These are phyloP conservation scores for Phaeosphaeriaceae sp. DNA, from an alignment of 2,329 filamentous ascomycete species.

Conservation along the genomic window DNA sequence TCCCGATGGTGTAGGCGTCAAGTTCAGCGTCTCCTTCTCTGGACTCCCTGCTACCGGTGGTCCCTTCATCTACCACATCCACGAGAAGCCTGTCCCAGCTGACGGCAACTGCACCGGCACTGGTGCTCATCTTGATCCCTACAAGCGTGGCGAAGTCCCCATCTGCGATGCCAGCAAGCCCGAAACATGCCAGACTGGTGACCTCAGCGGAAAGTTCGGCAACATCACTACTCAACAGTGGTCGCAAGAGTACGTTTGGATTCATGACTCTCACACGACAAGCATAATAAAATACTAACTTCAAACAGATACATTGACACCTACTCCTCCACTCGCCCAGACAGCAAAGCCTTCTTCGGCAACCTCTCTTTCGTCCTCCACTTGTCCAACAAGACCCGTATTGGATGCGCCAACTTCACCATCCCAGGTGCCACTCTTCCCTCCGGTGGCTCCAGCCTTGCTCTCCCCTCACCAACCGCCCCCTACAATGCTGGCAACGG, in stretches of 20 bases:
- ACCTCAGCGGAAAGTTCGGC: conserved; percentile 55
- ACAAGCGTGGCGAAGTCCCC: conserved; percentile 48
- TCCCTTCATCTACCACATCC: conserved; percentile 57
- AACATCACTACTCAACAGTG: conserved; percentile 42
- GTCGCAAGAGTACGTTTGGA: conserved; percentile 51
- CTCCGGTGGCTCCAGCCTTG: conserved; percentile 12
- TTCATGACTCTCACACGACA: not conserved
- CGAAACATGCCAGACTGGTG: conserved; percentile 53
- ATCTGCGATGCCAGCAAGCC: conserved; percentile 46
- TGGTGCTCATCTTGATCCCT: conserved; percentile 53
- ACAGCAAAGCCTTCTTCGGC: conserved; percentile 58
- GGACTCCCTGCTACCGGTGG: conserved; percentile 51
- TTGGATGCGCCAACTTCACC: conserved; percentile 64
- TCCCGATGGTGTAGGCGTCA: conserved; percentile 48
- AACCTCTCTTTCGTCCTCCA: conserved; percentile 63
- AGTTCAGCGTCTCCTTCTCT: conserved; percentile 49
- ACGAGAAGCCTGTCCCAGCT: conserved; percentile 50
- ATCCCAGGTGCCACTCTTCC: conserved; percentile 44
- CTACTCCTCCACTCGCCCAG: conserved; percentile 55
- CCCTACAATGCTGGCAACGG: conserved; percentile 9
- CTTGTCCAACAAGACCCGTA: conserved; percentile 58
- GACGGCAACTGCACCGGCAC: conserved; percentile 54
- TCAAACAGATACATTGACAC: conserved; percentile 53
- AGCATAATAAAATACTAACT: conserved; percentile 1
- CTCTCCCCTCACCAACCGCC: conserved; percentile 21